Conservation (phyloP, 129 eudicot species). For the Mikania micrantha region DNA sequence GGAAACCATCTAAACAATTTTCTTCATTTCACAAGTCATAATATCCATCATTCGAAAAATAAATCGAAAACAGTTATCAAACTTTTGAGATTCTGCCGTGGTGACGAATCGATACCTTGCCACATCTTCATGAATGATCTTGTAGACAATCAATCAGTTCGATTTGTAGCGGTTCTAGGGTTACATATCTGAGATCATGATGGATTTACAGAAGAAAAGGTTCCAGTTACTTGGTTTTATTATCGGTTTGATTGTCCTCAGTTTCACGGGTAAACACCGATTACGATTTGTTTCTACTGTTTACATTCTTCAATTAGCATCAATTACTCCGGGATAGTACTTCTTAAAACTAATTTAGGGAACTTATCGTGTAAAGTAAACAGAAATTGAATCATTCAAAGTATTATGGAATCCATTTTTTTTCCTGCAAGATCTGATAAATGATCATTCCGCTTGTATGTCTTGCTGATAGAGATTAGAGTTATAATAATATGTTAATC, state of each 20-base stretch:
- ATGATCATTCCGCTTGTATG: too few relatives aligned
- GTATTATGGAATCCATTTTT: background rate
- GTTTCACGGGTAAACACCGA: constrained; percentile 23
- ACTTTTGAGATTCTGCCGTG: constrained; percentile 6
- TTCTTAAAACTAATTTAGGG: background rate
- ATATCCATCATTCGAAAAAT: background rate
- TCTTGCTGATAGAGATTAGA: too few relatives aligned
- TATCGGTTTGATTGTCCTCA: constrained; percentile 17
- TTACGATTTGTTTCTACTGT: background rate
- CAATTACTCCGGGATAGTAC: background rate
- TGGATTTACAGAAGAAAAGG: constrained; percentile 30
- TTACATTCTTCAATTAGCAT: constrained; percentile 4
- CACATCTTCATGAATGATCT: constrained; percentile 7
- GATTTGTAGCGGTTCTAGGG: constrained; percentile 9
- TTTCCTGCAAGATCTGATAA: background rate
- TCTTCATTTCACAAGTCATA: background rate
- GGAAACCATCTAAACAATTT: background rate
- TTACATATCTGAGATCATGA: background rate
- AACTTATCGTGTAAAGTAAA: background rate
- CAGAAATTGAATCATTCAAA: background rate
- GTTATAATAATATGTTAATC: too few relatives aligned
- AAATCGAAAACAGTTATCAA: background rate
- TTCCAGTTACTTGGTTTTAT: constrained; percentile 16
- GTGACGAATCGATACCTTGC: constrained; percentile 20
- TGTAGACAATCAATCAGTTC: background rate